Conservation (phyloP, 2,329 filamentous ascomycete genomes). For the Phyllosticta citriasiana region DNA sequence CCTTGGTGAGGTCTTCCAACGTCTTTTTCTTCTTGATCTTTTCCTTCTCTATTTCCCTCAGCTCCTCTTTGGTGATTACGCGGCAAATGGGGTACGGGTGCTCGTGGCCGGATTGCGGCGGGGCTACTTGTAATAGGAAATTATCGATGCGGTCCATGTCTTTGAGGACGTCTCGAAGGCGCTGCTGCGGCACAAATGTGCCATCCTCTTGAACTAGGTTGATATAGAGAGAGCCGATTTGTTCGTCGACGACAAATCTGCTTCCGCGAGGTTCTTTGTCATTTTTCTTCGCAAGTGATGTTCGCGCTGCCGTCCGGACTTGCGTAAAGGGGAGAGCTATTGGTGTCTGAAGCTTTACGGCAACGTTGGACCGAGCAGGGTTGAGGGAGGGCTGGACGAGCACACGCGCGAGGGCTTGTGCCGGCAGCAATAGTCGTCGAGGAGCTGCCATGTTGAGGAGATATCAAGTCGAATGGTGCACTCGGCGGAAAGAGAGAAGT, state of each 20-base stretch:
- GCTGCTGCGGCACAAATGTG: constrained; percentile 24
- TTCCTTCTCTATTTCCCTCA: constrained; percentile 36
- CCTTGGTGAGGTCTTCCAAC: constrained; percentile 44
- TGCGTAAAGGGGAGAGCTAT: constrained; percentile 17
- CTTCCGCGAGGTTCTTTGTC: constrained; percentile 5
- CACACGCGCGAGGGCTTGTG: constrained; percentile 34
- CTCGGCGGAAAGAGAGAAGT: not conserved
- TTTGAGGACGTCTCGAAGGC: constrained; percentile 29
- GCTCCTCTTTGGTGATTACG: constrained; percentile 50
- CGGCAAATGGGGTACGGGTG: constrained; percentile 58
- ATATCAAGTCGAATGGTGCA: not conserved
- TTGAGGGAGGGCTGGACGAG: constrained; percentile 23
- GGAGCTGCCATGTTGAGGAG: constrained; percentile 8
- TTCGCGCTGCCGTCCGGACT: not conserved
- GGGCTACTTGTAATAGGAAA: constrained; percentile 41
- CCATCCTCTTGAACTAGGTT: constrained; percentile 33
- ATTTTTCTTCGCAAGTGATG: not conserved
- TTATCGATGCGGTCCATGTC: constrained; percentile 40
- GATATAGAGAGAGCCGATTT: constrained; percentile 37
- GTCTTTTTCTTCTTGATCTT: constrained; percentile 26
- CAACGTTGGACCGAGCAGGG: not conserved
- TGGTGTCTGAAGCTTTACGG: not conserved
- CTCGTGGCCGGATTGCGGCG: constrained; percentile 15
- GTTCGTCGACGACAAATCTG: constrained; percentile 26
- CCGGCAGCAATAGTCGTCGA: constrained; percentile 22